These are phyloP conservation scores for Aspergillus spinulosporus DNA, from an alignment of 2,329 filamentous ascomycete genomes.

Conservation along the genomic window DNA sequence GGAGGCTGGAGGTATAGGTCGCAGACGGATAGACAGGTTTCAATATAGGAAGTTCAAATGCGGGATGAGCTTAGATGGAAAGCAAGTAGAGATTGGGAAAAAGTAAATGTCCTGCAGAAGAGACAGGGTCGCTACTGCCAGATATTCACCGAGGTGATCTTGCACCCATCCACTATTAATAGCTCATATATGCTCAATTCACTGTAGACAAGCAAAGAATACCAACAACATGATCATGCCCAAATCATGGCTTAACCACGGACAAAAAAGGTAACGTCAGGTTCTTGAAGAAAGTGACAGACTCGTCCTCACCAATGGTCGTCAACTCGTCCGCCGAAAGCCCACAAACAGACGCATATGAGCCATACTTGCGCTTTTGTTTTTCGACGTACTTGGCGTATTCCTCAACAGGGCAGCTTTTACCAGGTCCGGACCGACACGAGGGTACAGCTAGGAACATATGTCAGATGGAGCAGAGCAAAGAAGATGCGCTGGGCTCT, in stretches of 20 bases:
- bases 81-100: not conserved
- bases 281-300: slow-evolving; percentile 34
- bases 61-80: not conserved
- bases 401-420: slow-evolving; percentile 51
- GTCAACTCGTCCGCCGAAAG: slow-evolving; percentile 24
- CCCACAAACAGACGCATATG: slow-evolving; percentile 43
- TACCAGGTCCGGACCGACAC: slow-evolving; percentile 58
- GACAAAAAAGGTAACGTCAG: slow-evolving; percentile 30
- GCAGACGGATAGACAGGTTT: not conserved
- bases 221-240: not conserved
- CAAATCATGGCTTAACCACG: slow-evolving; percentile 30
- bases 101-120: not conserved
- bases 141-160: not conserved
- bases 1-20: not conserved
- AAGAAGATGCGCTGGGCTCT: not conserved
- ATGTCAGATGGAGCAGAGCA: not conserved
- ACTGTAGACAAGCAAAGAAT: not conserved
- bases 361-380: slow-evolving; percentile 52
- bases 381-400: slow-evolving; percentile 49
- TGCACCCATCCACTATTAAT: not conserved
- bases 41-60: too few relatives aligned
- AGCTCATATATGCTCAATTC: not conserved
- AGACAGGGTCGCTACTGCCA: too few relatives aligned
- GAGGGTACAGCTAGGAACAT: slow-evolving; percentile 45
- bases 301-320: slow-evolving; percentile 16